A percentile compares a stretch with the other conserved stretches of the same genome.
These are phyloP conservation scores for Beauveria brongniartii DNA, from an alignment of 2,329 filamentous ascomycete genomes.

Conservation along the genomic window DNA sequence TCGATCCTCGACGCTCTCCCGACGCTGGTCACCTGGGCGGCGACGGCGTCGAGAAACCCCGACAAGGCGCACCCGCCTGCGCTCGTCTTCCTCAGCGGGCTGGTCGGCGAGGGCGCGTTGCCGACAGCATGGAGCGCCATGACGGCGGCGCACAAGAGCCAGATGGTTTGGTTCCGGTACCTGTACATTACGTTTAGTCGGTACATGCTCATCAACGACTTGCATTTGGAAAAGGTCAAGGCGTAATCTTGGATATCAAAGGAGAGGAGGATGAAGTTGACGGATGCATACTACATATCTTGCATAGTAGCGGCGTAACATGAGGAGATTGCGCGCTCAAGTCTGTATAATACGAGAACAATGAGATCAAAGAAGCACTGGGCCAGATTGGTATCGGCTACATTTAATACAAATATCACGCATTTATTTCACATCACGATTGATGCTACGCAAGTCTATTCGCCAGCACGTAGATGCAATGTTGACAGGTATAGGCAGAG, in stretches of 20 bases:
- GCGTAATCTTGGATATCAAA: not conserved
- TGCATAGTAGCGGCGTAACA: not conserved
- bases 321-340: not conserved
- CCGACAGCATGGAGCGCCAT: slow-evolving; percentile 70
- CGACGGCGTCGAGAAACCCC: slow-evolving; percentile 28
- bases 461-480: not conserved
- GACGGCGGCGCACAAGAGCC: slow-evolving; percentile 82
- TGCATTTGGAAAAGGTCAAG: slow-evolving; percentile 46
- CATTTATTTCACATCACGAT: not conserved
- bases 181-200: slow-evolving; percentile 86
- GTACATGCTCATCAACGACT: slow-evolving; percentile 93
- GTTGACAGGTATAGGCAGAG: not conserved
- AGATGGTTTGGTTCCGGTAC: slow-evolving; percentile 98
- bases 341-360: slow-evolving; percentile 5
- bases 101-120: slow-evolving; percentile 49
- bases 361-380: slow-evolving; percentile 7
- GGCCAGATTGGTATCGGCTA: slow-evolving; percentile 2
- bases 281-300: not conserved
- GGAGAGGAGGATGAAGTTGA: not conserved
- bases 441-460: not conserved
- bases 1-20: slow-evolving; percentile 67
- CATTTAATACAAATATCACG: not conserved
- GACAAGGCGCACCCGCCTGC: slow-evolving; percentile 38
- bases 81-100: slow-evolving; percentile 64
- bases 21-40: slow-evolving; percentile 53